Base-by-base conservation (phyloP, 1,284 basidiomycete genomes). In the Sporisorium graminicola region DNA sequence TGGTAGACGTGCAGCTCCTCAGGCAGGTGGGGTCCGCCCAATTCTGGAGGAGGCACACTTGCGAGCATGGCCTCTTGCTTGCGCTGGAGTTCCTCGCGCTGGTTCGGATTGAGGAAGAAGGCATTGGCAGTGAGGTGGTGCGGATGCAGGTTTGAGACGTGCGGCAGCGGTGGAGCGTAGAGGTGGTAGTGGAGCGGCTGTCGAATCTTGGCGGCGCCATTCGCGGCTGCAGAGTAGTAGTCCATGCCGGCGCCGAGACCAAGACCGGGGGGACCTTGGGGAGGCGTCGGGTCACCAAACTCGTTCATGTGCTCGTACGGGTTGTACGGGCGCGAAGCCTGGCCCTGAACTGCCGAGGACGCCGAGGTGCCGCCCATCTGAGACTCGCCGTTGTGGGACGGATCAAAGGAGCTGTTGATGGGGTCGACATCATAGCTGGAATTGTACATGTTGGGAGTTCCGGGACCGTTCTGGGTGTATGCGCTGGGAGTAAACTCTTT, bases 1-100 rank as follows among this genome's bases (percentile, higher is more conserved):
- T 98, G 94, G 82, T 98, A 98, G 1, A 93, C 94, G 81, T 95
- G 93, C 9, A 97, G 86, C 81, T 96, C 93, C 26, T 93, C 91
- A 0, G 95, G 95, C 9, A 97, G 88, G 22, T 89, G 89, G 10
- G 90, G 87, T 0, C 89, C 89, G 27, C 81, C 81, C 8, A 80
- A 69, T 37, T 80, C 82, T 10, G 79, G 79, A 50, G 79, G 78
- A 26, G 69, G 73, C 0, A 79, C 86, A 5, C 87, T 85, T 1
- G 88, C 87, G 64, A 90, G 90, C 35, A 90, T 89, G 8, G 90
- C 90, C 85, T 98, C 94, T 35, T 93, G 92, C 44, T 92, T 92
- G 53, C 90, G 89, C 74, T 94, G 93, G 18, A 98, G 87, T 40
- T 91, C 90, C 74, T 95, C 91, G 14, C 94, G 91, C 22, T 95